Percentiles rank a stretch among this genome's conserved stretches.
These are phyloP conservation scores for Fraxinus americana DNA, from an alignment of 257 asterid genomes.

Conservation along the genomic window DNA sequence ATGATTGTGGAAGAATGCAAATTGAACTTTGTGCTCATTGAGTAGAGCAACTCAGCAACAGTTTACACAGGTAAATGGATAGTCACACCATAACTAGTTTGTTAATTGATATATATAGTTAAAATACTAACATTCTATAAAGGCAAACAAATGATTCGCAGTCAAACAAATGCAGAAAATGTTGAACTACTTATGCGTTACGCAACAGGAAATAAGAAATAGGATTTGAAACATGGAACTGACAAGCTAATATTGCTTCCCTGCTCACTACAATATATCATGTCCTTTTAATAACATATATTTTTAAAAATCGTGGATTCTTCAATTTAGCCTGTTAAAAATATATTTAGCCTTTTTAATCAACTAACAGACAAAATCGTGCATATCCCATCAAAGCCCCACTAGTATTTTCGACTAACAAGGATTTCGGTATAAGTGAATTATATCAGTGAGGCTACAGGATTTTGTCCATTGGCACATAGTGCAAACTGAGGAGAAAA, in stretches of 20 bases:
- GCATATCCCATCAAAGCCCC: not conserved
- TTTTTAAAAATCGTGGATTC: too few species aligned
- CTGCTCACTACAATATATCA: not conserved
- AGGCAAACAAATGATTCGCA: not conserved
- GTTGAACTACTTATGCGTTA: not conserved
- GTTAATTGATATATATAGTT: too few species aligned
- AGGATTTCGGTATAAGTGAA: too few species aligned
- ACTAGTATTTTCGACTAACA: not conserved
- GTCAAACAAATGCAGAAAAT: not conserved
- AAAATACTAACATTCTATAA: too few species aligned
- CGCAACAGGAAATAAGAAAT: not conserved
- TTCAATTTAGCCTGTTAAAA: too few species aligned
- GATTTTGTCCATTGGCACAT: not conserved
- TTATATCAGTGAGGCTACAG: not conserved
- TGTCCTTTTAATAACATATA: not conserved
- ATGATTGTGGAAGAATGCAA: too few species aligned
- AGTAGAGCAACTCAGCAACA: too few species aligned
- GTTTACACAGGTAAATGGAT: too few species aligned
- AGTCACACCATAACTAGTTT: too few species aligned
- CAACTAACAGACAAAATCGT: not conserved
- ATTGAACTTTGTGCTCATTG: too few species aligned
- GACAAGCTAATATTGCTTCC: not conserved
- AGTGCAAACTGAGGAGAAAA: not conserved
- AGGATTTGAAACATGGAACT: not conserved
- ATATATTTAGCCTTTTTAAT: too few species aligned